These are phyloP conservation scores for Euphorbia peplus DNA, from an alignment of 345 rosid species.

Conservation along the genomic window DNA sequence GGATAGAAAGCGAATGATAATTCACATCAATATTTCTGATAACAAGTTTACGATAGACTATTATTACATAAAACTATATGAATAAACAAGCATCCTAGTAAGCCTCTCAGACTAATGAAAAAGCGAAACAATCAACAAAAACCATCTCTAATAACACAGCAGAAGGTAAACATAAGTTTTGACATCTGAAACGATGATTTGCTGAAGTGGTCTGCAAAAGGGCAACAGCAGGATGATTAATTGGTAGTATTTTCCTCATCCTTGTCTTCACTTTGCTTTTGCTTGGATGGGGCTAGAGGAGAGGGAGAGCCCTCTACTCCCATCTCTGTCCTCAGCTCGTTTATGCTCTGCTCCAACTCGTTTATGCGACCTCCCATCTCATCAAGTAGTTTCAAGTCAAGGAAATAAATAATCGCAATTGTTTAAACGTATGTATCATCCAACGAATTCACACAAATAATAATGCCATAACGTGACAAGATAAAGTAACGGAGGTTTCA, in stretches of 20 bases:
- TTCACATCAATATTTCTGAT: background rate
- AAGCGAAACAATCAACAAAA: background rate
- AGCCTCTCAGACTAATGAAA: background rate
- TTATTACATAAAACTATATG: background rate
- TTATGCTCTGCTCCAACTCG: conserved; percentile 82
- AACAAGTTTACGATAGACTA: background rate
- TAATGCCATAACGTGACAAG: background rate
- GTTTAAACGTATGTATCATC: too few species aligned
- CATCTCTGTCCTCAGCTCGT: conserved; percentile 62
- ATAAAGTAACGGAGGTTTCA: too few species aligned
- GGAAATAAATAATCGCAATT: conserved; percentile 29
- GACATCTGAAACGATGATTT: background rate
- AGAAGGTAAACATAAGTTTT: background rate
- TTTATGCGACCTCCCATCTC: conserved; percentile 83
- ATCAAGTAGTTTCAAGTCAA: conserved; percentile 68
- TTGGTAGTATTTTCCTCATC: conserved; percentile 44
- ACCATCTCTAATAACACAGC: background rate
- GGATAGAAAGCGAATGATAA: background rate
- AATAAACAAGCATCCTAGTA: background rate
- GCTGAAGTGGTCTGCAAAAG: background rate
- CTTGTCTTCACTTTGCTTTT: conserved; percentile 32
- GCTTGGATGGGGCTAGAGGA: conserved; percentile 44
- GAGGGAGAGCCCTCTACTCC: conserved; percentile 71
- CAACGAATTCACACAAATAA: background rate
- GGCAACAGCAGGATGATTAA: background rate